Conservation (phyloP, 305 asterid genomes). For the Fraxinus ornus region DNA sequence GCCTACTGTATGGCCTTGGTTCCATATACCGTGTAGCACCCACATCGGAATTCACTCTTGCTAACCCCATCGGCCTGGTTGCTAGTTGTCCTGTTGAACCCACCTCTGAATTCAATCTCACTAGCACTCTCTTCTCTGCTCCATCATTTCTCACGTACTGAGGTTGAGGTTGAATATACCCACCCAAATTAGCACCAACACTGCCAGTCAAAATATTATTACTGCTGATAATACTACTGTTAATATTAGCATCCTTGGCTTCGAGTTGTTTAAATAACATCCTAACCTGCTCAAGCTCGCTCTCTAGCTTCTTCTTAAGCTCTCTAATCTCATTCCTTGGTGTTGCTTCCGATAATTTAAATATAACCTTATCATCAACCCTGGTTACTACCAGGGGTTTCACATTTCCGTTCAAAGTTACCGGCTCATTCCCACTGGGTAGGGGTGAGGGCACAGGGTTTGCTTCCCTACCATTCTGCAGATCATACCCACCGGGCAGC, state of each 20-base stretch:
- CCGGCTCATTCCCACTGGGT: constrained; percentile 29
- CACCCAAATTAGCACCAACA: constrained; percentile 35
- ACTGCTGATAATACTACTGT: constrained; percentile 29
- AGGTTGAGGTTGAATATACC: constrained; percentile 25
- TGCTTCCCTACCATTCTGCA: constrained; percentile 21
- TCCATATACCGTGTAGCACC: constrained; percentile 45
- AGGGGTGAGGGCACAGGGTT: constrained; percentile 25
- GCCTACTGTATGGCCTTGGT: constrained; percentile 47
- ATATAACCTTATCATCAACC: constrained; percentile 55
- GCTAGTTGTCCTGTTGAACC: constrained; percentile 45
- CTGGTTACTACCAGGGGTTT: constrained; percentile 47
- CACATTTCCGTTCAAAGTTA: constrained; percentile 33
- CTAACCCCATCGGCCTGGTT: constrained; percentile 35
- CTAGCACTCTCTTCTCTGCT: constrained; percentile 44
- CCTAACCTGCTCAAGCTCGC: constrained; percentile 65
- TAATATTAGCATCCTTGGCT: constrained; percentile 47
- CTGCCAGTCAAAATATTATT: constrained; percentile 25
- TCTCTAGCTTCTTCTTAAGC: constrained; percentile 52
- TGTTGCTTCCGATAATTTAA: constrained; percentile 39
- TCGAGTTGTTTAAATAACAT: constrained; percentile 42
- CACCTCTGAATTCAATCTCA: constrained; percentile 54
- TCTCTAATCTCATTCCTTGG: constrained; percentile 49
- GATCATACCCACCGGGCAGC: constrained; percentile 10
- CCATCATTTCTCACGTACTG: constrained; percentile 29
- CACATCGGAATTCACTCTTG: constrained; percentile 56